These are phyloP conservation scores for Haematococcus lacustris DNA, from an alignment of 139 green algal species.

Conservation along the genomic window DNA sequence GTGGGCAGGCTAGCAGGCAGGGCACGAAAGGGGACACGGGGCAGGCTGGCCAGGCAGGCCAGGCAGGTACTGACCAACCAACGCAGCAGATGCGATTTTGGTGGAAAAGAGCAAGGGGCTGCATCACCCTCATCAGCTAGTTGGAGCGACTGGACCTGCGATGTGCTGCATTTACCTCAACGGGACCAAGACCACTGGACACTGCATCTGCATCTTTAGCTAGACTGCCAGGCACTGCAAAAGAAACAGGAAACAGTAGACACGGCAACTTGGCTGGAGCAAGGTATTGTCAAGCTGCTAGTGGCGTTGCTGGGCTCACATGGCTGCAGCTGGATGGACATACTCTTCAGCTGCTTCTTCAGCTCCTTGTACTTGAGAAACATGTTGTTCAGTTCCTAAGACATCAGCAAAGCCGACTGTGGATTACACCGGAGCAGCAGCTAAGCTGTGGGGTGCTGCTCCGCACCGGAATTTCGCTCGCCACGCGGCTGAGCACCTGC, in stretches of 20 bases:
- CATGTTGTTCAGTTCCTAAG: conserved; percentile 15
- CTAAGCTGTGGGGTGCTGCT: neutral
- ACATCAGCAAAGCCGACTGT: neutral
- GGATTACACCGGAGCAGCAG: neutral
- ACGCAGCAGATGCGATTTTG: no score
- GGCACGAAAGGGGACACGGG: no score
- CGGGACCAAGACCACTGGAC: neutral
- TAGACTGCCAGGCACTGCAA: neutral
- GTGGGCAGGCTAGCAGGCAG: no score
- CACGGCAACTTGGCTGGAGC: neutral
- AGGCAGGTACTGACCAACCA: no score
- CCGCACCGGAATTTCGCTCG: neutral
- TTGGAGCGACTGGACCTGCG: no score
- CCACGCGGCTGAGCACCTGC: no score
- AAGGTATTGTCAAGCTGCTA: neutral
- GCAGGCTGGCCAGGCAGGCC: no score
- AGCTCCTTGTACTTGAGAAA: conserved; percentile 35
- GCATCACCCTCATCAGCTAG: no score
- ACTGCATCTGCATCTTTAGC: neutral
- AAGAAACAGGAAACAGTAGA: no score
- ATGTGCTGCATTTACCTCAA: no score
- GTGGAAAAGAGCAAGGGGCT: no score
- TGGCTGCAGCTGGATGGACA: conserved; percentile 3
- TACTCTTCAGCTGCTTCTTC: conserved; percentile 36
- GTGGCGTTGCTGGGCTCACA: neutral